Evolutionary conservation across 768 basidiomycete species (phyloP).

Genomic region (Tylopilus vinaceipallidus): DNA sequence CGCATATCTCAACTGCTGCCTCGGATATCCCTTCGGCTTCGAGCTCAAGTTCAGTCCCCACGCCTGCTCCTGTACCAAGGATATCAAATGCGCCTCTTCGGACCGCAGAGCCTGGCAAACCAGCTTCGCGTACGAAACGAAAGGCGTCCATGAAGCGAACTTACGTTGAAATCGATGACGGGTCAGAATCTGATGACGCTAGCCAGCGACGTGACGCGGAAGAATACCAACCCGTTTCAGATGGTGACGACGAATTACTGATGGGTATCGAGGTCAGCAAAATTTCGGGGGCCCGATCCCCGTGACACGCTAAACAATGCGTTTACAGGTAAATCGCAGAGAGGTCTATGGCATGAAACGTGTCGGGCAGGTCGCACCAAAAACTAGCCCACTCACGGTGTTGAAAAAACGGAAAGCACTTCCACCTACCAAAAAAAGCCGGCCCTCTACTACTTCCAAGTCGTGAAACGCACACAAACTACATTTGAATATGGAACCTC

Average conservation of each 20-base stretch:
- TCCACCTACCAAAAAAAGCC: conserved; percentile 11
- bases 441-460: conserved; percentile 2
- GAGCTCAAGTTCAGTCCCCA: conserved; percentile 11
- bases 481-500: not conserved
- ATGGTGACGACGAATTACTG: conserved; percentile 61
- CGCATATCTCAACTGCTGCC: conserved; percentile 8
- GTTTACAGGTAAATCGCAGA: conserved; percentile 39
- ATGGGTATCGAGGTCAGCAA: conserved; percentile 54
- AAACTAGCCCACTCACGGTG: conserved; percentile 1
- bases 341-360: conserved; percentile 35
- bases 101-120: not conserved
- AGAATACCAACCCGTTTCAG: conserved; percentile 23
- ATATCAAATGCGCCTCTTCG: conserved; percentile 10
- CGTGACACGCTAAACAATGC: not conserved
- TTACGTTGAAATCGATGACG: conserved; percentile 33
- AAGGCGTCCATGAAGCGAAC: conserved; percentile 23
- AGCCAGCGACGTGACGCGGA: conserved; percentile 9
- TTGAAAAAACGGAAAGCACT: conserved; percentile 25
- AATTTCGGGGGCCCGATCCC: conserved; percentile 1
- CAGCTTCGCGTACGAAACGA: conserved; percentile 16
- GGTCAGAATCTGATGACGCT: conserved; percentile 20
- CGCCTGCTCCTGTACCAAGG: conserved; percentile 6
- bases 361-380: conserved; percentile 11
- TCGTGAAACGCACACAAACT: conserved; percentile 5
- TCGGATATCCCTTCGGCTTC: conserved; percentile 14